phyloP scores from a whole-genome alignment of 1,139 yeast genomes.

The Pichia inconspicua region DNA sequence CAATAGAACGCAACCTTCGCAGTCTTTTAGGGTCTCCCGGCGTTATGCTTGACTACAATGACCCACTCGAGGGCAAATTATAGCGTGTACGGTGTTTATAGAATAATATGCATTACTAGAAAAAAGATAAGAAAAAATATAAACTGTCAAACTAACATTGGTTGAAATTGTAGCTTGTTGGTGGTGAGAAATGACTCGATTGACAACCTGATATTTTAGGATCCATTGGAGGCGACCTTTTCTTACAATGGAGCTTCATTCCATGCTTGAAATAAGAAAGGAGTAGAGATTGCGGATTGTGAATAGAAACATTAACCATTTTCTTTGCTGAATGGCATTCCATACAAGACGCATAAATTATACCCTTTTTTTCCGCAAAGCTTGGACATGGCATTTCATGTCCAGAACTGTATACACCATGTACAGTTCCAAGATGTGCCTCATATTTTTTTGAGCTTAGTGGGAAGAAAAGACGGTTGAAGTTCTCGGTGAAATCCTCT shows the following conservation, averaged over 20 bases:
- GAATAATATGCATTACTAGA: too few relatives aligned
- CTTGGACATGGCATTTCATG: conserved; percentile 21
- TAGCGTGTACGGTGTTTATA: not conserved
- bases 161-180: not conserved
- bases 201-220: not conserved
- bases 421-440: conserved; percentile 26
- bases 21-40: conserved; percentile 12
- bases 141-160: not conserved
- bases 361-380: conserved; percentile 11
- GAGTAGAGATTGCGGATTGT: not conserved
- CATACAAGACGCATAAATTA: not conserved
- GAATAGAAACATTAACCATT: not conserved
- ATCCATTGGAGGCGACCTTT: not conserved
- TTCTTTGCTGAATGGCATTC: conserved; percentile 2
- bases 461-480: conserved; percentile 8
- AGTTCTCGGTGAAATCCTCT: not conserved
- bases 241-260: not conserved
- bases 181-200: not conserved
- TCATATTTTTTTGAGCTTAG: conserved; percentile 22
- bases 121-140: not conserved
- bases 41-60: conserved; percentile 9
- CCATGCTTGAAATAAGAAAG: conserved; percentile 5
- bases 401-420: conserved; percentile 27
- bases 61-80: conserved; percentile 1
- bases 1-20: not conserved